phyloP scores from a whole-genome alignment of 2,329 filamentous ascomycete species.

The Ceratocystiopsis minuta region DNA sequence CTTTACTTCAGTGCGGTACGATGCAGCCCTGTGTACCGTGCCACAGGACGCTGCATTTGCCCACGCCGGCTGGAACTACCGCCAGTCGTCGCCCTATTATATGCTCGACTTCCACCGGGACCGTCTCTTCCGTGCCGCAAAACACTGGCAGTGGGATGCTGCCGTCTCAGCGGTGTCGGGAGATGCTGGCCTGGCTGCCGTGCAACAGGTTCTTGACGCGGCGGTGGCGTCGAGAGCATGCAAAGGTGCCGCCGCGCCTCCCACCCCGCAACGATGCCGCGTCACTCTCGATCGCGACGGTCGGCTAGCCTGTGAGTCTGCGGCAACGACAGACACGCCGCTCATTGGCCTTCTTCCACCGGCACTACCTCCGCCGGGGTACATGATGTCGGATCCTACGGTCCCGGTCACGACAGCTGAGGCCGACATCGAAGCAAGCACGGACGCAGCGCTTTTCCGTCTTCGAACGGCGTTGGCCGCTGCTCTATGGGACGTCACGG shows the following conservation, averaged over 20 bases:
- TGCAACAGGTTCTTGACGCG: conserved; percentile 18
- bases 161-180: conserved; percentile 28
- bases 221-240: not conserved
- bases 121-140: conserved; percentile 49
- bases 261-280: conserved; percentile 29
- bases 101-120: conserved; percentile 65
- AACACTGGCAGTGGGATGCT: conserved; percentile 34
- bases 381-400: conserved; percentile 8
- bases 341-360: conserved; percentile 39
- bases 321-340: conserved; percentile 19
- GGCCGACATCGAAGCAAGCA: too few relatives aligned
- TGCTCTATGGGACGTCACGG: conserved; percentile 22
- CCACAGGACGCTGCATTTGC: conserved; percentile 18
- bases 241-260: conserved; percentile 9
- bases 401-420: not conserved
- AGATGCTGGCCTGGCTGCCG: conserved; percentile 22
- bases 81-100: conserved; percentile 46
- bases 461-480: conserved; percentile 10
- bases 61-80: conserved; percentile 34
- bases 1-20: conserved; percentile 57
- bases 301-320: conserved; percentile 23
- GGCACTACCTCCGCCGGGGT: conserved; percentile 28
- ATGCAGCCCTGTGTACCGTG: conserved; percentile 33
- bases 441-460: not conserved
- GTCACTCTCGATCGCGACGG: conserved; percentile 35